These are phyloP conservation scores for Schizothecium vesticola DNA, from an alignment of 495 filamentous ascomycete species.

Conservation along the genomic window DNA sequence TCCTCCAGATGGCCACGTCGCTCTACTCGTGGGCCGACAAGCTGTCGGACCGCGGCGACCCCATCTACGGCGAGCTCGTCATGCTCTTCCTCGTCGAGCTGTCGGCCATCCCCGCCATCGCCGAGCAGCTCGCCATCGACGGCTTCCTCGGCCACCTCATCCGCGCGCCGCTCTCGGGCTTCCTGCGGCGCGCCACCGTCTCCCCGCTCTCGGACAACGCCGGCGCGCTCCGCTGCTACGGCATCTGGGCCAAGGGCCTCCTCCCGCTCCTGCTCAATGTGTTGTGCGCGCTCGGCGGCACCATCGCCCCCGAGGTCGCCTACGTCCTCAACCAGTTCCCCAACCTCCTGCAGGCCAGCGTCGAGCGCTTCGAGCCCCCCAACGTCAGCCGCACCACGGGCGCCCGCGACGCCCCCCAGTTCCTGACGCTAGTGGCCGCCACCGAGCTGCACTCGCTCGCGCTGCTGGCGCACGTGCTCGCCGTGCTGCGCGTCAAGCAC, in stretches of 20 bases:
- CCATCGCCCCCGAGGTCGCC: conserved; percentile 75
- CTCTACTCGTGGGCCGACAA: conserved; percentile 94
- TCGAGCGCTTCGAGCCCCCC: conserved; percentile 55
- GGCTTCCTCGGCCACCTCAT: conserved; percentile 71
- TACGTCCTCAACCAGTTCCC: conserved; percentile 83
- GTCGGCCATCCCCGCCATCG: conserved; percentile 71
- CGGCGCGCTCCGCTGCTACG: conserved; percentile 58
- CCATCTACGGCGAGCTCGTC: conserved; percentile 88
- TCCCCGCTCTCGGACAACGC: conserved; percentile 57
- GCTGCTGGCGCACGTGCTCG: conserved; percentile 63
- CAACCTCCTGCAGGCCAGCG: conserved; percentile 58
- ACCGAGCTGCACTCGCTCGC: conserved; percentile 73
- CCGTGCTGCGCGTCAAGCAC: conserved; percentile 54
- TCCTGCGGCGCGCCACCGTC: conserved; percentile 63
- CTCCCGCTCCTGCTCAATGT: conserved; percentile 89
- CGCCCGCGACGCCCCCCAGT: conserved; percentile 33
- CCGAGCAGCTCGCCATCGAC: conserved; percentile 84
- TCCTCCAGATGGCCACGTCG: conserved; percentile 73
- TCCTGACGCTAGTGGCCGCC: conserved; percentile 63
- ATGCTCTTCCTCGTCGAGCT: conserved; percentile 84
- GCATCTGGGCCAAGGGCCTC: conserved; percentile 83
- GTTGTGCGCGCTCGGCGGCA: conserved; percentile 69
- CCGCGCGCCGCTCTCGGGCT: conserved; percentile 66
- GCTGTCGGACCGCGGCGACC: conserved; percentile 67
- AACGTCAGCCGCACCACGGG: conserved; percentile 40